Base-by-base conservation (phyloP, 352 stramenopile species). In the Globisporangium radiosum region DNA sequence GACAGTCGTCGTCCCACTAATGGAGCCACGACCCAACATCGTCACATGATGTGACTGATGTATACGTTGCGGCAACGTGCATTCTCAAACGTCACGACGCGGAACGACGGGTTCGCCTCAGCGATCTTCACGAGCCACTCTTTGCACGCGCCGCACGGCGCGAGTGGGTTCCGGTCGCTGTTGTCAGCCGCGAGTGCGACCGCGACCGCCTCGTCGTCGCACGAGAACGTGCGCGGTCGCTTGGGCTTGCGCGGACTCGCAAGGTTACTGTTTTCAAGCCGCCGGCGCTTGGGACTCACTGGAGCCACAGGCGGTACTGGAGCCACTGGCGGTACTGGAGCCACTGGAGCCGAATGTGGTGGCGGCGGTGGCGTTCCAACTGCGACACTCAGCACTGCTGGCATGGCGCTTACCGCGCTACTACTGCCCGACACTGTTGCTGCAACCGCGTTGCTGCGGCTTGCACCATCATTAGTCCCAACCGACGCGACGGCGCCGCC, bases 21-120 rank as follows among this genome's bases (percentile, higher is more conserved):
- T 25, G 19, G 19, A 25, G 19, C 19, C 19, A 1, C 19, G 1
- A 25, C 19, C 19, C 19, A 25, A 1, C 19, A 25, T 25, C 19
- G 1, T 25, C 19, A 93, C 69, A 92, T 87, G 67, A 94, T 75
- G 61, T 94, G 85, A 51, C 81, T 88, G 54, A 93, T 76, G 70
- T 98, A 98, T 15, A 98, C 76, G 58, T 87, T 96, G 56, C 90
- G 87, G 66, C 94, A 98, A 44, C 88, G 75, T 38, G 82, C 76
- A 75, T 98, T 97, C 52, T 97, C 97, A 59, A 99, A 99, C 19
- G 96, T 99, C 14, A 99, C 70, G 47, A 99, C 92, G 57, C 91
- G 92, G 67, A 99, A 99, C 47, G 96, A 87, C 52, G 96, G 97
- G 65, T 99, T 99, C 13, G 90, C 90, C 75, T 99, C 95, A 5